A percentile compares a stretch with the other conserved stretches of the same genome.
Conservation (phyloP, 768 basidiomycete genomes). For the Boletus speciosus region DNA sequence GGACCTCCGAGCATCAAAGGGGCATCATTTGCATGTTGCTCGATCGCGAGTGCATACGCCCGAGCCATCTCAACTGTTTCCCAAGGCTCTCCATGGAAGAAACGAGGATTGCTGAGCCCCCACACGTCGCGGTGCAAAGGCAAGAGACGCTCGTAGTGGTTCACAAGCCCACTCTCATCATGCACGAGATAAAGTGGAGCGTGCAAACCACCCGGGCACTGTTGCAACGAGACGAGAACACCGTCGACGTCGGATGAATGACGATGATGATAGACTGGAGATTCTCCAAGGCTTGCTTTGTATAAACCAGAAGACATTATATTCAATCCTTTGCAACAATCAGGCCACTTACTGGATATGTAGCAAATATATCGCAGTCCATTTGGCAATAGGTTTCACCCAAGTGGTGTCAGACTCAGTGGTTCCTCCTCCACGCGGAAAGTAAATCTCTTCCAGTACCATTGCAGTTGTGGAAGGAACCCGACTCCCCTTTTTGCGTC, state of each 20-base stretch:
- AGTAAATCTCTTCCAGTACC: no score
- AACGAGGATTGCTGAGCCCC: slow-evolving; percentile 57
- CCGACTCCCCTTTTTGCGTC: no score
- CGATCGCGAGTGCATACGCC: slow-evolving; percentile 44
- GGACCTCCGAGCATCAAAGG: slow-evolving; percentile 56
- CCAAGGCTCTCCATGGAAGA: slow-evolving; percentile 47
- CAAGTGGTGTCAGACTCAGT: no score
- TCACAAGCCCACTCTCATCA: slow-evolving; percentile 65
- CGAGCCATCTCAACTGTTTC: slow-evolving; percentile 48
- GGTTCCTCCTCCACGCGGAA: no score
- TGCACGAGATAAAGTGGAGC: slow-evolving; percentile 63
- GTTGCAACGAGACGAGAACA: slow-evolving; percentile 38
- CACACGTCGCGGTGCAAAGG: slow-evolving; percentile 52
- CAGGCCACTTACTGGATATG: no score
- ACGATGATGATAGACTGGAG: background rate
- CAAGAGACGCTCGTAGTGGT: slow-evolving; percentile 46
- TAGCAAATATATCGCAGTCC: no score
- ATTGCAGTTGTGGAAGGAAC: no score
- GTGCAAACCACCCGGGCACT: slow-evolving; percentile 11
- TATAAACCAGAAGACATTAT: no score
- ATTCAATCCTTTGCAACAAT: no score
- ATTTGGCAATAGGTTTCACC: no score
- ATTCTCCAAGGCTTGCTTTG: background rate
- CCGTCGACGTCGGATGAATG: slow-evolving; percentile 20
- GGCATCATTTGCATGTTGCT: slow-evolving; percentile 32